Base-by-base conservation (phyloP, 108 stramenopile species). In the Parietichytrium sp. region DNA sequence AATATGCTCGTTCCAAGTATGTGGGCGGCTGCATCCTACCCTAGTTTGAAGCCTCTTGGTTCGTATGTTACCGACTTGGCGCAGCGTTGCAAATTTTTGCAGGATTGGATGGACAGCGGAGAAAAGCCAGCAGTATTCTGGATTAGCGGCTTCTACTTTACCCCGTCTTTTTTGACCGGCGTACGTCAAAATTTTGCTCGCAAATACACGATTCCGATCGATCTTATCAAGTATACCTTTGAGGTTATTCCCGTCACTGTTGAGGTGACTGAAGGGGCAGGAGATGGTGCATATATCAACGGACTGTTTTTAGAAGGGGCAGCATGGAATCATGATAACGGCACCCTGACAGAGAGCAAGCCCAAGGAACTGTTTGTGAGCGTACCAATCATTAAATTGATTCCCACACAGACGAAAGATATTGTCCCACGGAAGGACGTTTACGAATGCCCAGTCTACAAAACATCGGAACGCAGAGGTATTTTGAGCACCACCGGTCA, bases 151-250 rank as follows among this genome's bases (percentile, higher is more conserved):
- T 89, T 90, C 85, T 91, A 87, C 86, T 91, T 90, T 81, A 89
- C 88, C 6, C 91, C 90, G 72, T 88, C 89, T 2, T 91, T 91
- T 84, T 86, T 90, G 79, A 91, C 91, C 4, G 91, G 91, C 42
- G 90, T 90, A 30, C 78, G 90, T 30, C 91, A 91, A 55, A 91
- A 91, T 79, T 91, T 82, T 82, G 91, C 91, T 25, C 85, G 91
- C 7, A 87, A 87, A 52, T 52, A 90, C 77, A 38, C 84, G 82
- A 83, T 87, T 12, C 89, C 91, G 20, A 91, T 91, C 52, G 91
- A 91, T 49, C 61, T 81, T 16, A 87, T 87, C 33, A 86, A 47
- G n/a, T 91, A 86, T 54, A 90, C 90, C 51, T 88, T 85, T 49
- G 42, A 72, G 7, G 86, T 91, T 2, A 55, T 90, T 31, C 86